These are phyloP conservation scores for Argentina anserina DNA, from an alignment of 306 rosid genomes.

Conservation along the genomic window DNA sequence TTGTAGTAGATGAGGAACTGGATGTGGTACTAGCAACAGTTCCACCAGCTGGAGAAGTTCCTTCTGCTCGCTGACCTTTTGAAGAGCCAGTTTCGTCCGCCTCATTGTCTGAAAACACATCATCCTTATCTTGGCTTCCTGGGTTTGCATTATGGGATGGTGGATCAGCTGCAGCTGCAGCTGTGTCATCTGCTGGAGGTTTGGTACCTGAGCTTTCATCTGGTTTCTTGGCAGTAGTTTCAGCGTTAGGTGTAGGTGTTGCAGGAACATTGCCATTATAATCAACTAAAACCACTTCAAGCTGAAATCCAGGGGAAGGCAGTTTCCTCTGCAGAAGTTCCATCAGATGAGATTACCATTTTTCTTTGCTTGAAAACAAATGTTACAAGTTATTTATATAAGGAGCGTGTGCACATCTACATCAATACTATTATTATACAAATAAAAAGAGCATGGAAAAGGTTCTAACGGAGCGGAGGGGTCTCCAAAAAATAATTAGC, in stretches of 20 bases:
- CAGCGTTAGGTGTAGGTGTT: constrained; percentile 40
- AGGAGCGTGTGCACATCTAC: not conserved
- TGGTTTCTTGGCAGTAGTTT: constrained; percentile 39
- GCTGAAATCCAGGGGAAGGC: constrained; percentile 95
- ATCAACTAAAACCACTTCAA: constrained; percentile 85
- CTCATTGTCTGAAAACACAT: constrained; percentile 87
- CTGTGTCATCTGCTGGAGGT: constrained; percentile 39
- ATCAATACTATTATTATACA: not conserved
- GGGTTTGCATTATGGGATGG: constrained; percentile 35
- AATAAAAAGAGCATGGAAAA: not conserved
- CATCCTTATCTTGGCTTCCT: constrained; percentile 57
- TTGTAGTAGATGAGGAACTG: constrained; percentile 39
- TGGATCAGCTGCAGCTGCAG: constrained; percentile 28
- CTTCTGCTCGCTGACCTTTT: constrained; percentile 52
- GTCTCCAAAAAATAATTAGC: not conserved
- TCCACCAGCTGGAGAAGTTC: constrained; percentile 38
- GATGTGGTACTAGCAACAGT: constrained; percentile 32
- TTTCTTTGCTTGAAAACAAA: not conserved
- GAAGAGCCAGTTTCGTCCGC: constrained; percentile 63
- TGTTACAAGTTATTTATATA: not conserved
- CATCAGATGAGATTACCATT: constrained; percentile 8
- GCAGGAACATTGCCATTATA: constrained; percentile 35
- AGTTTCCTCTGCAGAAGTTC: constrained; percentile 67
- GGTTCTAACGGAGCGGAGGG: not conserved
- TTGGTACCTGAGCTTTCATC: constrained; percentile 67